Evolutionary conservation across 139 green algal genomes (phyloP).

Genomic region (Choricystis sp.): DNA sequence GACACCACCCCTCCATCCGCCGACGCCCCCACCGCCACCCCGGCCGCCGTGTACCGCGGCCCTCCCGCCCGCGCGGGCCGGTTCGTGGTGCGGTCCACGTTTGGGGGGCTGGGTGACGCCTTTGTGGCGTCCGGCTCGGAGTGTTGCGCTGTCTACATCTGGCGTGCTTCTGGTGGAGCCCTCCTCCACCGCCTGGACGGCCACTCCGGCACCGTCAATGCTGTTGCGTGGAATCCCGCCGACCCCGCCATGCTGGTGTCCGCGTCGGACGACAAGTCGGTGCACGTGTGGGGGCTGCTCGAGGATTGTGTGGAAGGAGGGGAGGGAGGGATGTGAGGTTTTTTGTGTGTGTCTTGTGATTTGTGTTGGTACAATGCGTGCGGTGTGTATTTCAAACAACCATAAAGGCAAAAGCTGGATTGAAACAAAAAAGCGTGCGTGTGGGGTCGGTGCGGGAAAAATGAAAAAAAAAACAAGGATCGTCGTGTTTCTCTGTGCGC

Average conservation of each 20-base stretch:
- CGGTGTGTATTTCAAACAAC: too few relatives aligned
- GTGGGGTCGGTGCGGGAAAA: too few relatives aligned
- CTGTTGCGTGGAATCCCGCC: slow-evolving; percentile 76
- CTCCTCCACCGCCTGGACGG: slow-evolving; percentile 53
- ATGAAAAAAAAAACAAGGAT: too few relatives aligned
- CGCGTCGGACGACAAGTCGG: slow-evolving; percentile 12
- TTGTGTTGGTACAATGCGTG: too few relatives aligned
- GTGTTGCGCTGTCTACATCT: slow-evolving; percentile 71
- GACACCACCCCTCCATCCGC: not conserved
- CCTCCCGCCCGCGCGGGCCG: slow-evolving; percentile 14
- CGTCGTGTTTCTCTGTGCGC: too few relatives aligned
- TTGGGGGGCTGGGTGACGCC: slow-evolving; percentile 45
- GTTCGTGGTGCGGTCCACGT: slow-evolving; percentile 73
- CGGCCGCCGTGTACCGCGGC: not conserved
- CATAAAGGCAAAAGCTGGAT: too few relatives aligned
- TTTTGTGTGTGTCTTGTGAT: too few relatives aligned
- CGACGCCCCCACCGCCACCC: slow-evolving; percentile 8
- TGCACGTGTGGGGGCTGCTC: slow-evolving; percentile 8
- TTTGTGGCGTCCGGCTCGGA: slow-evolving; percentile 74
- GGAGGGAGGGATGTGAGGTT: not conserved
- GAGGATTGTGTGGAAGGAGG: not conserved
- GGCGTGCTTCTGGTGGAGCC: slow-evolving; percentile 57
- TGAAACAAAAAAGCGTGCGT: too few relatives aligned
- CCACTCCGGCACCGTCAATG: slow-evolving; percentile 60
- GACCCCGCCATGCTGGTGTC: slow-evolving; percentile 31